phyloP scores from a whole-genome alignment of 495 filamentous ascomycete species.

The Neurospora sp. region DNA sequence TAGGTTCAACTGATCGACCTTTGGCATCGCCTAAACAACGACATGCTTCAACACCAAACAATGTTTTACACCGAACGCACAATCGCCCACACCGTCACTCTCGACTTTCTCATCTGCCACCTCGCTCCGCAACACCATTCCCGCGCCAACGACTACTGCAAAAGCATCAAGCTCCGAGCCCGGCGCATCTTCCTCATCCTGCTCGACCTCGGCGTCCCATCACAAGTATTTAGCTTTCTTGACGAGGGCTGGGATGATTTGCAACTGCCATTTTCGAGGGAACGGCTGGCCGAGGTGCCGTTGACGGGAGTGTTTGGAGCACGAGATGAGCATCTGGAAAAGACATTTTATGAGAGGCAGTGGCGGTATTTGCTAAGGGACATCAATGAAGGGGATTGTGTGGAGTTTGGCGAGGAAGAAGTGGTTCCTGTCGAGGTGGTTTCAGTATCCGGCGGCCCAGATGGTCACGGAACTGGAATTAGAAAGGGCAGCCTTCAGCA shows the following conservation, averaged over 20 bases:
- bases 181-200: slow-evolving; percentile 76
- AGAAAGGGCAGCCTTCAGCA: slow-evolving; percentile 44
- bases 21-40: background rate
- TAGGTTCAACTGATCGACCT: background rate
- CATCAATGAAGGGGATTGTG: slow-evolving; percentile 58
- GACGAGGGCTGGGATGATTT: slow-evolving; percentile 83
- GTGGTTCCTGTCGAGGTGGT: slow-evolving; percentile 64
- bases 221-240: slow-evolving; percentile 76
- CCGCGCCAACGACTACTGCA: slow-evolving; percentile 47
- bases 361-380: slow-evolving; percentile 69
- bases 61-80: background rate
- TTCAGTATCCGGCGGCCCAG: background rate
- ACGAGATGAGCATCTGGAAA: slow-evolving; percentile 53
- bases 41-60: background rate
- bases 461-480: slow-evolving; percentile 14
- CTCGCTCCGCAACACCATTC: slow-evolving; percentile 19
- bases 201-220: slow-evolving; percentile 65
- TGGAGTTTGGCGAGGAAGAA: slow-evolving; percentile 66
- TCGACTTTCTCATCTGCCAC: slow-evolving; percentile 56
- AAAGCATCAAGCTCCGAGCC: slow-evolving; percentile 78
- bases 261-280: slow-evolving; percentile 69
- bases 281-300: slow-evolving; percentile 52
- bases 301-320: slow-evolving; percentile 6
- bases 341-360: slow-evolving; percentile 70
- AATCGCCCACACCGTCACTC: slow-evolving; percentile 36